A percentile compares a stretch with the other conserved stretches of the same genome.
These are phyloP conservation scores for Phytophthora pluvialis DNA, from an alignment of 352 stramenopile genomes.

Conservation along the genomic window DNA sequence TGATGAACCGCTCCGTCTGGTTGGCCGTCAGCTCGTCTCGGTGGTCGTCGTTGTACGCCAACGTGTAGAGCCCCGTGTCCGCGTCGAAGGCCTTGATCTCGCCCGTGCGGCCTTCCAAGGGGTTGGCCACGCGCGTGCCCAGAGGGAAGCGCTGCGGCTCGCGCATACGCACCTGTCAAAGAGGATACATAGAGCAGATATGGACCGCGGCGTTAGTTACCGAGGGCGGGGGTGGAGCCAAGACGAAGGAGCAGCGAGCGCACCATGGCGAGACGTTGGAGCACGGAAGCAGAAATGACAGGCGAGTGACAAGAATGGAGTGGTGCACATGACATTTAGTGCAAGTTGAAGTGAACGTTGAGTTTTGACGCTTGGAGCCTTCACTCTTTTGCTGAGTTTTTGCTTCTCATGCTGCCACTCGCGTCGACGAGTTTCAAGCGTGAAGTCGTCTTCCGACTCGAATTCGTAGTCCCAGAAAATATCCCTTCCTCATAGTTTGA, in stretches of 20 bases:
- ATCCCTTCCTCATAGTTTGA: background rate
- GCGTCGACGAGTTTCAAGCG: background rate
- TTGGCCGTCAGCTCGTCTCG: conserved; percentile 40
- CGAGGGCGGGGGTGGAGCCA: too few species aligned
- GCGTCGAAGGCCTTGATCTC: conserved; percentile 51
- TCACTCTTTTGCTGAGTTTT: background rate
- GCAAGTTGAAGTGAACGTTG: background rate
- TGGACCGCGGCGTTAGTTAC: background rate
- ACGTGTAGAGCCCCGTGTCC: conserved; percentile 48
- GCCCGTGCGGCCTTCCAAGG: conserved; percentile 67
- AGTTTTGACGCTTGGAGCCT: too few species aligned
- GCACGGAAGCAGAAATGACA: background rate
- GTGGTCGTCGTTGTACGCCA: conserved; percentile 63
- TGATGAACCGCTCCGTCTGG: conserved; percentile 47
- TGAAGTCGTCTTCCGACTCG: background rate
- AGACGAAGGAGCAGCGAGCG: background rate
- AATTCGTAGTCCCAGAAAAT: background rate
- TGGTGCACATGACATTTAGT: background rate
- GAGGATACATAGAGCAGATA: background rate
- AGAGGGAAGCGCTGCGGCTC: conserved; percentile 49
- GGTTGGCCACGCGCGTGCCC: conserved; percentile 63
- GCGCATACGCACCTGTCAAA: conserved; percentile 42
- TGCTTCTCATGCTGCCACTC: background rate
- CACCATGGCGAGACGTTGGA: conserved; percentile 1
- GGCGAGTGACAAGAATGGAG: background rate